These are phyloP conservation scores for Cytospora leucostoma DNA, from an alignment of 2,329 filamentous ascomycete species.

Conservation along the genomic window DNA sequence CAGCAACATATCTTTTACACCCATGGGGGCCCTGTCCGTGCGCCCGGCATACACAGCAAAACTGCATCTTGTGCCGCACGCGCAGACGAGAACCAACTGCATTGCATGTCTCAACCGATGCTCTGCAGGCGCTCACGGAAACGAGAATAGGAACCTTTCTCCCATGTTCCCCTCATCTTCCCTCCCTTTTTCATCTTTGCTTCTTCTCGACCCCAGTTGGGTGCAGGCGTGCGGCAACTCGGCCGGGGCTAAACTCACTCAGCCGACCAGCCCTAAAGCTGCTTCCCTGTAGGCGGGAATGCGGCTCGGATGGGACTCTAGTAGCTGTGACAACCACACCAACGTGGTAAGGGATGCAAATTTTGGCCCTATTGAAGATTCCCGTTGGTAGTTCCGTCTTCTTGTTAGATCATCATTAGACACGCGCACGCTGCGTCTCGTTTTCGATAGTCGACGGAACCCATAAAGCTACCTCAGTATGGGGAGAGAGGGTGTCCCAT, in stretches of 20 bases:
- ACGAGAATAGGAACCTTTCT: not conserved
- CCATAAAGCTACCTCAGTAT: not conserved
- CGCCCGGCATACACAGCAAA: slow-evolving; percentile 2
- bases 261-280: slow-evolving; percentile 2
- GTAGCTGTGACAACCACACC: not conserved
- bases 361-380: not conserved
- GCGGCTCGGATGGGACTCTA: not conserved
- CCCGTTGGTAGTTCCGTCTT: not conserved
- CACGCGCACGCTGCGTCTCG: not conserved
- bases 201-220: not conserved
- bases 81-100: slow-evolving; percentile 11
- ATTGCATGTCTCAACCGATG: not conserved
- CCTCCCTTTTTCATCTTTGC: not conserved
- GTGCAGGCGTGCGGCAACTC: not conserved
- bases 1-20: slow-evolving; percentile 12
- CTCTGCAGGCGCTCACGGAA: not conserved
- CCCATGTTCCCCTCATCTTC: not conserved
- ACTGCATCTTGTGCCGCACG: slow-evolving; percentile 4
- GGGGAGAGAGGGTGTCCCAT: no score
- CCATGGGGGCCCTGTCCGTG: slow-evolving; percentile 7
- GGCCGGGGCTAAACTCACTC: not conserved
- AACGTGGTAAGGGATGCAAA: not conserved
- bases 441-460: not conserved
- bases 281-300: not conserved
- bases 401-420: not conserved